Evolutionary conservation across 73 alveolate species (phyloP).

Genomic region (Paramecium primaurelia): DNA sequence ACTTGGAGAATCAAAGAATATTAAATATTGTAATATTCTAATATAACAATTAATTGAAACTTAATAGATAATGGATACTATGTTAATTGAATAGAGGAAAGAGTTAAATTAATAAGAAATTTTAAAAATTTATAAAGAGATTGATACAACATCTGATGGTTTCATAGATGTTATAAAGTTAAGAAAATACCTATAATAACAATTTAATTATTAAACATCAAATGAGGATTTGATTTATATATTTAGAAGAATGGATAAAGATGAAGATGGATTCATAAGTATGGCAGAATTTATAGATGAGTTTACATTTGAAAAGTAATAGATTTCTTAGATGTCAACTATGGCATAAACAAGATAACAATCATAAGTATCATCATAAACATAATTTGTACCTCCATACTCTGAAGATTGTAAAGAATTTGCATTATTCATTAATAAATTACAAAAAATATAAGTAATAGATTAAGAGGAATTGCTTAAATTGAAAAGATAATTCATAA

Average conservation of each 20-base stretch:
- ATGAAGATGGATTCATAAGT: conserved; percentile 36
- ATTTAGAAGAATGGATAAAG: conserved; percentile 14
- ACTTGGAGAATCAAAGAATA: background rate
- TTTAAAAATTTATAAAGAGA: background rate
- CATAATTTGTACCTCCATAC: background rate
- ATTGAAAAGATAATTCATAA: background rate
- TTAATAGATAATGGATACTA: background rate
- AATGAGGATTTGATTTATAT: background rate
- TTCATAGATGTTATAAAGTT: background rate
- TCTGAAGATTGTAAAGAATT: background rate
- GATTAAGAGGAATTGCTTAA: background rate
- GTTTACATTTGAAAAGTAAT: background rate
- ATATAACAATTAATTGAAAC: background rate
- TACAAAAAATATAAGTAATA: background rate
- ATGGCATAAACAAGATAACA: background rate
- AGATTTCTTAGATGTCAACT: background rate
- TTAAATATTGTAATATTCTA: background rate
- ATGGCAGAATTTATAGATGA: conserved; percentile 14
- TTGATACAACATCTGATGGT: background rate
- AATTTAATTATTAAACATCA: background rate
- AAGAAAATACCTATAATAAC: background rate
- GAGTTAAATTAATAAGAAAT: background rate
- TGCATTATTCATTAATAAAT: background rate
- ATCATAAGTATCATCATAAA: background rate
- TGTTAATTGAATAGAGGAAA: background rate